phyloP scores from a whole-genome alignment of 805 yeast genomes.

The Wickerhamomyces alni region DNA sequence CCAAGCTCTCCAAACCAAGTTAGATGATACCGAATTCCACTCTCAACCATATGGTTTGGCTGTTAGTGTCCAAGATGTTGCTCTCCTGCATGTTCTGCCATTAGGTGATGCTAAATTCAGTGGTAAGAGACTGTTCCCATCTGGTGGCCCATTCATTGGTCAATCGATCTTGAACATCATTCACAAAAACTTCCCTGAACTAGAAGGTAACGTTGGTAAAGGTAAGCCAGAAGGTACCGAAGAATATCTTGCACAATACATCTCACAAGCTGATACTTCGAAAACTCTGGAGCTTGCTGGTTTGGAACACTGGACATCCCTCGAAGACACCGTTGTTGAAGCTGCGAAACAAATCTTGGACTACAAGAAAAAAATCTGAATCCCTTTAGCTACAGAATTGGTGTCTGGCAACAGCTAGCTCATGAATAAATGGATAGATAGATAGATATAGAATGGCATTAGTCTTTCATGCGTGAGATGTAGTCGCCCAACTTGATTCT shows the following conservation, averaged over 20 bases:
- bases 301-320: neutral
- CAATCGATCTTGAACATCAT: conserved; percentile 18
- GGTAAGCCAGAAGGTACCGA: conserved; percentile 27
- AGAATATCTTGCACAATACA: neutral
- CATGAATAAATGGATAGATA: too few relatives aligned
- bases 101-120: conserved; percentile 24
- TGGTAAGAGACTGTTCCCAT: conserved; percentile 24
- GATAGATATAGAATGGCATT: neutral
- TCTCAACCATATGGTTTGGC: neutral
- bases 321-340: neutral
- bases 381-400: too few relatives aligned
- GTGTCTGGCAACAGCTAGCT: too few relatives aligned
- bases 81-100: conserved; percentile 43
- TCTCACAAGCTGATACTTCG: conserved; percentile 6
- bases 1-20: conserved; percentile 20
- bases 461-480: conserved; percentile 1
- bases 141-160: conserved; percentile 7
- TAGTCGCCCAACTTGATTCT: conserved; percentile 8
- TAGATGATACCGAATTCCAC: conserved; percentile 13
- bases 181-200: conserved; percentile 32
- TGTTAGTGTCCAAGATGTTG: conserved; percentile 54
- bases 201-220: conserved; percentile 34
- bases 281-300: conserved; percentile 25
- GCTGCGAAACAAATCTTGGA: neutral
- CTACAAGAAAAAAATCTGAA: neutral